Evolutionary conservation across 2,329 filamentous ascomycete genomes (phyloP).

Genomic region (Chrysoporthe cubensis): DNA sequence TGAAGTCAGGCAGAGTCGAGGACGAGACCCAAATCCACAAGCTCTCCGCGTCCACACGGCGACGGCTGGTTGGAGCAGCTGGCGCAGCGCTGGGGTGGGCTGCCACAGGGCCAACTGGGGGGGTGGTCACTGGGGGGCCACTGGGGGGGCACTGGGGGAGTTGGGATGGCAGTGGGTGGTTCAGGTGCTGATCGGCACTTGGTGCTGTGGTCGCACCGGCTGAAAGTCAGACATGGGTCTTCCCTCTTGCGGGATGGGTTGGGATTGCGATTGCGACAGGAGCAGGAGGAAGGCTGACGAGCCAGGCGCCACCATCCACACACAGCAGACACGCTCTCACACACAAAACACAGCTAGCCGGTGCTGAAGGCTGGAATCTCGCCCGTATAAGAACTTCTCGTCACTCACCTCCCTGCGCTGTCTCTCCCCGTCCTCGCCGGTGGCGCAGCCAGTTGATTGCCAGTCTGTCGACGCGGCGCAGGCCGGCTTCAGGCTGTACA

Average conservation of each 20-base stretch:
- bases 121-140: neutral
- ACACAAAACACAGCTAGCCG: no score
- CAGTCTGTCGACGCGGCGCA: neutral
- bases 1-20: neutral
- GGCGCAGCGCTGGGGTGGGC: neutral
- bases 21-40: constrained; percentile 2
- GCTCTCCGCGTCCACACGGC: constrained; percentile 5
- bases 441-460: neutral
- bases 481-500: no score
- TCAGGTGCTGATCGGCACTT: constrained; percentile 3
- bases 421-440: neutral
- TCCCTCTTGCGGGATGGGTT: neutral
- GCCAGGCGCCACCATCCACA: neutral
- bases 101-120: neutral
- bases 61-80: constrained; percentile 3
- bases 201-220: constrained; percentile 8
- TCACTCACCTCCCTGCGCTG: no score
- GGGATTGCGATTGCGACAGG: constrained; percentile 1
- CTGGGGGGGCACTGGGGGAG: neutral
- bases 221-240: constrained; percentile 15
- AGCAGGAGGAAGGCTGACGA: constrained; percentile 6
- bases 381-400: no score
- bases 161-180: neutral
- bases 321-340: neutral
- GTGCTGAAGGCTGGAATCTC: no score